Evolutionary conservation across 768 basidiomycete genomes (phyloP), one percentile per base, ranked within the genome.

Genomic region (Hirschioporus abietinus): DNA sequence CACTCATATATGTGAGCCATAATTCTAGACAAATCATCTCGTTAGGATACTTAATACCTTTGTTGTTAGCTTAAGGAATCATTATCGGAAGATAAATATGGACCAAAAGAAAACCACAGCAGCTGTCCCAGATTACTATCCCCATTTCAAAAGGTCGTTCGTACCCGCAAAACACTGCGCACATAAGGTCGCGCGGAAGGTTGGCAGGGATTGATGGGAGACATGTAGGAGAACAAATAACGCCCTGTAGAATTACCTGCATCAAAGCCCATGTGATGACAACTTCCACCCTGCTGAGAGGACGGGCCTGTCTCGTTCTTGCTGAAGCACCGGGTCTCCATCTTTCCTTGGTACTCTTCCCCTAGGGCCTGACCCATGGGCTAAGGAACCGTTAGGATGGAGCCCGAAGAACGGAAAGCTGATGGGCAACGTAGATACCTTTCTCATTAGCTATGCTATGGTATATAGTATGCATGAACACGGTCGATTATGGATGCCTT

Each of bases 381-480:
- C 15, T 23, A 34, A 61, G 60, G 30, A 61, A 61, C 60, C 60
- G 60, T 24, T 61, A 25, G 23, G 60, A 24, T 61, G 12, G 60
- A 34, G 25, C 25, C 25, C 60, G 25, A 61, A 61, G 60, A 61
- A 61, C 60, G 60, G 60, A 61, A 61, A 61, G 60, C 60, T 61
- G 60, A 61, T 61, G 30, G 60, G 60, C 30, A 25, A 15, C 60
- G 10, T 12, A 1, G 12, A 52, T 20, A 52, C 12, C n/a, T n/a
- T n/a, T n/a, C n/a, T n/a, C n/a, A n/a, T n/a, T n/a, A n/a, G n/a
- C n/a, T n/a, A n/a, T n/a, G n/a, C n/a, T n/a, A n/a, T n/a, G n/a
- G 12, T 10, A 15, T 52, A 15, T 52, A 52, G 30, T 8, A 8
- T 52, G 12, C 42, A 52, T 52, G 42, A 15, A 52, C 42, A 52